Conservation (phyloP, 805 yeast species). For the Dipodascopsis uninucleata region DNA sequence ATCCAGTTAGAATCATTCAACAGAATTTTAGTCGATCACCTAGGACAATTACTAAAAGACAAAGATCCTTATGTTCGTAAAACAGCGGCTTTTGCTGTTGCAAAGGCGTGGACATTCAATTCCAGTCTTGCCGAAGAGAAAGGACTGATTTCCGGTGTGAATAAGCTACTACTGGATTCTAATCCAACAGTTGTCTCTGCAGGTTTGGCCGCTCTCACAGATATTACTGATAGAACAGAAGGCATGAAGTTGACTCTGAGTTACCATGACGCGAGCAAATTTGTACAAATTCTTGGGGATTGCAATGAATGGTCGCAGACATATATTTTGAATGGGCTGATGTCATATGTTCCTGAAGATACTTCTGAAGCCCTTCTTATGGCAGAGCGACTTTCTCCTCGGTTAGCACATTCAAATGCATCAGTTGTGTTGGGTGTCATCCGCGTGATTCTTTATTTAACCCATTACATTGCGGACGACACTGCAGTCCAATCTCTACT, state of each 20-base stretch:
- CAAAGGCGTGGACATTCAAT: slow-evolving; percentile 59
- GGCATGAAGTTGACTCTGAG: slow-evolving; percentile 53
- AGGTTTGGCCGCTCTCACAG: slow-evolving; percentile 63
- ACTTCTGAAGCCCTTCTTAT: slow-evolving; percentile 62
- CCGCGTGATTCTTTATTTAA: slow-evolving; percentile 64
- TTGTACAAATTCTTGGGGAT: slow-evolving; percentile 42
- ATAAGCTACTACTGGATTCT: slow-evolving; percentile 52
- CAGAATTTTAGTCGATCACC: slow-evolving; percentile 43
- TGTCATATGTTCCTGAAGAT: slow-evolving; percentile 66
- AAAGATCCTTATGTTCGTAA: slow-evolving; percentile 59
- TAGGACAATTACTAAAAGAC: slow-evolving; percentile 43
- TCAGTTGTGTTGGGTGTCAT: slow-evolving; percentile 76
- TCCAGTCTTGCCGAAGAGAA: slow-evolving; percentile 44
- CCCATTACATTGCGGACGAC: slow-evolving; percentile 63
- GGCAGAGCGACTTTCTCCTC: slow-evolving; percentile 63
- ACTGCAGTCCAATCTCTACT: slow-evolving; percentile 54
- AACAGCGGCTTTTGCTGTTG: slow-evolving; percentile 65
- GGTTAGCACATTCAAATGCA: slow-evolving; percentile 74
- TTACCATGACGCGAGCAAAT: slow-evolving; percentile 43
- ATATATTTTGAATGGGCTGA: slow-evolving; percentile 59
- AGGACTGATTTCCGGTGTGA: slow-evolving; percentile 48
- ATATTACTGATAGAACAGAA: slow-evolving; percentile 56
- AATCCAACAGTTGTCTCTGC: slow-evolving; percentile 56
- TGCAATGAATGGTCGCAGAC: slow-evolving; percentile 69
- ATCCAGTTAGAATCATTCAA: slow-evolving; percentile 54